These are phyloP conservation scores for Nevesoporus exiguus DNA, from an alignment of 768 basidiomycete genomes.

Conservation along the genomic window DNA sequence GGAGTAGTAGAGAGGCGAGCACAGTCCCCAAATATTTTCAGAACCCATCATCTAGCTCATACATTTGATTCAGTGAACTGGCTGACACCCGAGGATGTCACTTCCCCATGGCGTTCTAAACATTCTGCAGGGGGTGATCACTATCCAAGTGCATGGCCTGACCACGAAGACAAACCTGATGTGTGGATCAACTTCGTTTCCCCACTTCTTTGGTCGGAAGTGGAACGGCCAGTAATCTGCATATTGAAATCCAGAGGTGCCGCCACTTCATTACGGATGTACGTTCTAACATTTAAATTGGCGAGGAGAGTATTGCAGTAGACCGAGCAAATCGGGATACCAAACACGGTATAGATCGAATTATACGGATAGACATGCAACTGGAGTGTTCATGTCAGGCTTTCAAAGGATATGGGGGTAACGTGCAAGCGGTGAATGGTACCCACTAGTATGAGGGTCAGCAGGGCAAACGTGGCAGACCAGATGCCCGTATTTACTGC, in stretches of 20 bases:
- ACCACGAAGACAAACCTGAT: background rate
- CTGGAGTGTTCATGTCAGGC: background rate
- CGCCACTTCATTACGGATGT: background rate
- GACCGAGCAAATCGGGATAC: conserved; percentile 6
- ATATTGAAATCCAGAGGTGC: background rate
- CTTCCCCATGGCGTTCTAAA: background rate
- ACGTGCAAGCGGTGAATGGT: background rate
- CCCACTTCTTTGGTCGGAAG: background rate
- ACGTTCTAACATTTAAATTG: conserved; percentile 10
- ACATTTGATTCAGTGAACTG: background rate
- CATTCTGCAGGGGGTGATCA: background rate
- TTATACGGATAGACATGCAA: background rate
- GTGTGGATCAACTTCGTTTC: background rate
- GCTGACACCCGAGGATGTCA: background rate
- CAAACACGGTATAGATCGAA: background rate
- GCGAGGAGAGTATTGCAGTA: conserved; percentile 13
- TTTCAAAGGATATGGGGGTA: background rate
- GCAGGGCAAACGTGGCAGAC: background rate
- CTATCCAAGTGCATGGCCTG: background rate
- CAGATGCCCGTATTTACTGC: background rate
- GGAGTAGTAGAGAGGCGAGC: too few relatives aligned
- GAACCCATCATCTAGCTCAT: background rate
- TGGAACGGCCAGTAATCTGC: background rate
- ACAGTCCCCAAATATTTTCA: background rate
- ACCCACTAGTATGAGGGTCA: background rate